A percentile compares a stretch with the other conserved stretches of the same genome.
Conservation (phyloP, 2,329 filamentous ascomycete species). For the Fusarium equiseti region DNA sequence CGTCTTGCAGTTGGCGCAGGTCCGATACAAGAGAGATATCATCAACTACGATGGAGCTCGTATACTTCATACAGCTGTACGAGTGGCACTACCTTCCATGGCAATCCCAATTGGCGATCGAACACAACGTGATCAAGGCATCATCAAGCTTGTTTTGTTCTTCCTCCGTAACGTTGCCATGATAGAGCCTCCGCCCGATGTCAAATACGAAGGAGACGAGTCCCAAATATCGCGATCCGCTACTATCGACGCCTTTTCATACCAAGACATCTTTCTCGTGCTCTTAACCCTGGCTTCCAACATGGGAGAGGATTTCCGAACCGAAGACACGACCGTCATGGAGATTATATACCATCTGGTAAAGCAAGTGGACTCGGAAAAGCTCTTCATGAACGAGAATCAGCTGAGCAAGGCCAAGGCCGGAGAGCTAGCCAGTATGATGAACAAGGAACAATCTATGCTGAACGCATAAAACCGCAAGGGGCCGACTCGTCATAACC, state of each 20-base stretch:
- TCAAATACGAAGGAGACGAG: slow-evolving; percentile 87
- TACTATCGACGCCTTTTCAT: slow-evolving; percentile 88
- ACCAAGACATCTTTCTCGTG: slow-evolving; percentile 89
- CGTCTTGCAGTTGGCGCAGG: slow-evolving; percentile 87
- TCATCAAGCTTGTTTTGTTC: slow-evolving; percentile 90
- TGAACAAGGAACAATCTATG: slow-evolving; percentile 88
- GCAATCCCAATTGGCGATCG: slow-evolving; percentile 81
- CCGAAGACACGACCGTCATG: slow-evolving; percentile 88
- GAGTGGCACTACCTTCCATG: slow-evolving; percentile 87
- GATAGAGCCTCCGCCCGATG: slow-evolving; percentile 79
- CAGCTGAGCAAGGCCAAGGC: slow-evolving; percentile 76
- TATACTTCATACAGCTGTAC: slow-evolving; percentile 83
- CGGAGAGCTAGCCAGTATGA: slow-evolving; percentile 78
- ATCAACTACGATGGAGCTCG: slow-evolving; percentile 83
- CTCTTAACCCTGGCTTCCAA: slow-evolving; percentile 90
- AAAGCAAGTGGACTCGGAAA: slow-evolving; percentile 86
- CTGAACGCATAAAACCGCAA: slow-evolving; percentile 80
- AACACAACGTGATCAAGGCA: slow-evolving; percentile 84
- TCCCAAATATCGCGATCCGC: slow-evolving; percentile 88
- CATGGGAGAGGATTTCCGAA: slow-evolving; percentile 92
- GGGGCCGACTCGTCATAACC: slow-evolving; percentile 87
- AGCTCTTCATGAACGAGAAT: slow-evolving; percentile 85
- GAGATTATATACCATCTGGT: slow-evolving; percentile 93
- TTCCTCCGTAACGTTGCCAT: slow-evolving; percentile 90
- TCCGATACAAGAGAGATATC: slow-evolving; percentile 89